Evolutionary conservation across 192 early-diverging fungal species (phyloP), one percentile per base, ranked within the genome.

Genomic region (Podila minutissima): DNA sequence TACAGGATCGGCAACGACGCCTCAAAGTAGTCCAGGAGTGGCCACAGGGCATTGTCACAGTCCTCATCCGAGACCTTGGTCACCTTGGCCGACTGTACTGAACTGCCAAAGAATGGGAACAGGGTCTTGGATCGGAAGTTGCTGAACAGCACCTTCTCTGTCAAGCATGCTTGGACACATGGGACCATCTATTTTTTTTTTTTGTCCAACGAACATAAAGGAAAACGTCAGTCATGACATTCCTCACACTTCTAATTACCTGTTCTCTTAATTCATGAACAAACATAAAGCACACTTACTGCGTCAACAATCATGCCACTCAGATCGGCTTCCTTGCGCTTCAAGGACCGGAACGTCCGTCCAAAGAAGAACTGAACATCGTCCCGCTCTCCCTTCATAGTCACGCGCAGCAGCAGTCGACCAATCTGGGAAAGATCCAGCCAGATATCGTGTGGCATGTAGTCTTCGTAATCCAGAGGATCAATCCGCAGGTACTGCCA

Each of bases 331-430:
- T 91, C 86, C 33, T 92, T 87, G 31, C 93, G 87, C 71, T 91
- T 89, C 26, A 95, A 63, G 20, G 83, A 87, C 33, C 94, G 89
- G 83, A 93, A 93, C 32, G 93, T 91, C 68, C 90, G 89, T 37
- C 92, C 92, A 66, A 93, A 94, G 86, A 91, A 94, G 74, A 94
- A 95, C 74, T 94, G 92, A n/a, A 91, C 87, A 74, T 94, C 93
- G 38, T 94, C 92, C 59, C 88, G 89, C 74, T 94, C 94, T 37
- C 91, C 90, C 63, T 93, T 92, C 87, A 94, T 92, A 15, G 91
- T 94, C 15, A 93, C 86, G 12, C 93, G 88, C 35, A 95, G 58
- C 57, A 90, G 66, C 59, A 95, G 60, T 31, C 87, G 86, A 1
- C 94, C 94, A 37, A 90, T 85, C 15, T 91, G 90, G 35, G 89